A percentile compares a stretch with the other conserved stretches of the same genome.
These are phyloP conservation scores for Aspergillus calidoustus DNA, from an alignment of 2,329 filamentous ascomycete species.

Conservation along the genomic window DNA sequence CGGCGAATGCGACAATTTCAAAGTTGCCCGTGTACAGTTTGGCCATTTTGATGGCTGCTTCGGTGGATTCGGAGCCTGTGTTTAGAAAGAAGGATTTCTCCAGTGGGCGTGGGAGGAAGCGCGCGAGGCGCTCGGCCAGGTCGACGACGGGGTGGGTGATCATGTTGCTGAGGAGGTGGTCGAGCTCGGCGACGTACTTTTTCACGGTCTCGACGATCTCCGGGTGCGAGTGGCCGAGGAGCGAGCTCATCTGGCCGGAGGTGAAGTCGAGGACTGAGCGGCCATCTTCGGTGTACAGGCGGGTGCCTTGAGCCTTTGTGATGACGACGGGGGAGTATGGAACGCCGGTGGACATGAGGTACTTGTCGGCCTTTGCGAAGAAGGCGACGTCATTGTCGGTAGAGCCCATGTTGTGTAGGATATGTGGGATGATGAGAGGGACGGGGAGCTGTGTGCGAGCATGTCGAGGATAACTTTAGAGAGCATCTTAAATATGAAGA, in stretches of 20 bases:
- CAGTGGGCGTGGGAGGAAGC: conserved; percentile 52
- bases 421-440: no score
- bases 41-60: conserved; percentile 68
- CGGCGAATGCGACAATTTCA: conserved; percentile 64
- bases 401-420: neutral
- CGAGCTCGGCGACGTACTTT: conserved; percentile 56
- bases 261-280: conserved; percentile 62
- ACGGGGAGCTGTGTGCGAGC: neutral
- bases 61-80: conserved; percentile 62
- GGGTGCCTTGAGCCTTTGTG: conserved; percentile 50
- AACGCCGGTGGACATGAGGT: conserved; percentile 51
- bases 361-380: conserved; percentile 44
- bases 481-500: neutral
- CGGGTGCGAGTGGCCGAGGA: conserved; percentile 62
- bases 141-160: conserved; percentile 61
- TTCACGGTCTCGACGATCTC: conserved; percentile 61
- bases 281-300: conserved; percentile 51
- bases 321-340: conserved; percentile 48
- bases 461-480: neutral
- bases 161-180: conserved; percentile 66
- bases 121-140: conserved; percentile 57
- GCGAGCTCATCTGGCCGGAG: conserved; percentile 64
- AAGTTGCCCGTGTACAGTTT: conserved; percentile 68
- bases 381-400: conserved; percentile 24
- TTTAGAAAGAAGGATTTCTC: conserved; percentile 63